Evolutionary conservation across 495 filamentous ascomycete genomes (phyloP), one percentile per base, ranked within the genome.

Genomic region (Penicillium coffeae): DNA sequence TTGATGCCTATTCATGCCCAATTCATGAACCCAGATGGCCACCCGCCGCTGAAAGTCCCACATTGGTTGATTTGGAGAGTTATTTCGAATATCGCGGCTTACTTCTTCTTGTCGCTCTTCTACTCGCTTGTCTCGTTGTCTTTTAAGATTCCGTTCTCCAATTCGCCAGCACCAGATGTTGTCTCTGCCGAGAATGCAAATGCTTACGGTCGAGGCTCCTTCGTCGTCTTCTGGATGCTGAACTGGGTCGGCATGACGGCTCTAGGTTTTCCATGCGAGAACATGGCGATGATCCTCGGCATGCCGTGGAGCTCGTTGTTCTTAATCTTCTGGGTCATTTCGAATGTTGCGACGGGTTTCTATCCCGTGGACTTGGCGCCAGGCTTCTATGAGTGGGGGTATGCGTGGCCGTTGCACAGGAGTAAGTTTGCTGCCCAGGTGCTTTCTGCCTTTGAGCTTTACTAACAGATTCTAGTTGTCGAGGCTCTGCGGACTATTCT

Each of bases 301-400:
- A 69, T 76, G 45, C 84, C 83, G 0, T 89, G 80, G 79, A 85
- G 80, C 8, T 75, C 82, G 1, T 65, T 87, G 13, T 88, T 85
- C 76, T 60, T 89, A 3, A 86, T 89, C 48, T 88, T 88, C 58
- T 88, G 84, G 85, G 81, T 88, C 21, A 85, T 88, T 42, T 82
- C 79, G 2, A 88, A 88, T 58, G 82, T 87, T 3, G 62, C 75
- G 0, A 85, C 82, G 0, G 71, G 73, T 0, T 88, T 89, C 62
- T 86, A 88, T 65, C 56, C 73, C 1, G 56, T 88, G 20, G 77
- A 77, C 25, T 47, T 88, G 16, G 76, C 79, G 7, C 76, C 80
- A 1, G 63, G 60, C 0, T 86, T 86, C 60, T 88, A 82, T 60
- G 55, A 62, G 2, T 88, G 84, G 81, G 85, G 84, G 0, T 85